phyloP scores from a whole-genome alignment of 306 rosid genomes.

The Lagenaria siceraria region DNA sequence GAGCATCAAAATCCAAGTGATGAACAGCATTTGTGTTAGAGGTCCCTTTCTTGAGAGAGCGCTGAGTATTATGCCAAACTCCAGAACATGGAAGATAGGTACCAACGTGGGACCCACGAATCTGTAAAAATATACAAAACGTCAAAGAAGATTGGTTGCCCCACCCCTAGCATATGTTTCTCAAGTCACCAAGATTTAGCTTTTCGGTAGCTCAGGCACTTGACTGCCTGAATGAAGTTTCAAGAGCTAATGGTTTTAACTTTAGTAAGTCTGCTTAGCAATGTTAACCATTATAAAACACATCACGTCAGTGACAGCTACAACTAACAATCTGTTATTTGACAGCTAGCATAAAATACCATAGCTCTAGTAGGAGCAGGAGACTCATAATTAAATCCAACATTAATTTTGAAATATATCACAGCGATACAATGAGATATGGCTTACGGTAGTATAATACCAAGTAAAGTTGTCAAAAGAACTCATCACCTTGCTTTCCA shows the following conservation, averaged over 20 bases:
- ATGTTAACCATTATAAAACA: background rate
- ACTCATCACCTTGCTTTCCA: conserved; percentile 70
- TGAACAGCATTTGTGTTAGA: conserved; percentile 46
- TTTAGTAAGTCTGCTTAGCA: background rate
- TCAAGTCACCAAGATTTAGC: background rate
- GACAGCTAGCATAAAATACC: background rate
- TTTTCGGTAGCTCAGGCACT: background rate
- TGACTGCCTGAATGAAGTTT: background rate
- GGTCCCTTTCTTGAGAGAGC: conserved; percentile 59
- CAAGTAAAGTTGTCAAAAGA: conserved; percentile 8
- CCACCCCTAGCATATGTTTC: background rate
- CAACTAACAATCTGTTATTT: background rate
- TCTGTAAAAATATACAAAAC: conserved; percentile 24
- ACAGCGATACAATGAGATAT: background rate
- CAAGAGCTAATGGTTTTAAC: background rate
- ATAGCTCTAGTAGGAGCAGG: background rate
- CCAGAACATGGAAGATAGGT: conserved; percentile 81
- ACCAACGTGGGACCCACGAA: conserved; percentile 92
- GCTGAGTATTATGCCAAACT: conserved; percentile 90
- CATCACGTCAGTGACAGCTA: background rate
- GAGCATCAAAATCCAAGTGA: conserved; percentile 97
- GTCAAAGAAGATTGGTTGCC: background rate
- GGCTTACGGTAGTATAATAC: background rate
- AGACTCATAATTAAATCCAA: background rate
- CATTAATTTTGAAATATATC: background rate